Evolutionary conservation across 1,284 basidiomycete genomes (phyloP), one percentile per base, ranked within the genome.

Genomic region (Ceratobasidium sp.): DNA sequence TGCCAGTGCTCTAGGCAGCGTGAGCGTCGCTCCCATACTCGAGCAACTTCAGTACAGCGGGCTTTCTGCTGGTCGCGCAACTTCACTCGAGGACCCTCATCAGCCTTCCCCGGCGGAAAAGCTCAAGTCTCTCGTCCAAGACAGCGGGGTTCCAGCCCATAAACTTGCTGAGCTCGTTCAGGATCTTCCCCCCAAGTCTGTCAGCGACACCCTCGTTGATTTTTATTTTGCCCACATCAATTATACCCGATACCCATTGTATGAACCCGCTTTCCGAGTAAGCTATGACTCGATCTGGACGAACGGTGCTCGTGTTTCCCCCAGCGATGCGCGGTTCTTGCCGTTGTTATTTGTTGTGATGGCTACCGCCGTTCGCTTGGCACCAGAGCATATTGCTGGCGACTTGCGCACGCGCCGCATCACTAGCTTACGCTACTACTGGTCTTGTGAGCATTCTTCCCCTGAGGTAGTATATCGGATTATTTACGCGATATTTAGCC

Each of bases 211-310:
- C 38, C 86, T 94, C 18, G 84, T 94, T 73, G 89, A 93, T 77
- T 88, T 90, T 78, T 94, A 94, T 77, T 94, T 94, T 77, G 81
- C 83, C 44, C 58, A 66, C 54, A 95, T 96, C 81, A 98, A 98
- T 80, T 95, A 93, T 87, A 95, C 95, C n/a, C 89, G 95, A 47
- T 96, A 97, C 81, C 95, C 95, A 35, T 88, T 98, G 38, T 94
- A 94, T 57, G 95, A 97, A 76, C 87, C 87, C 59, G 90, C 94
- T 72, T 98, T 98, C 81, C 87, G 95, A 63, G 79, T 86, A 41
- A 89, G 93, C 0, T 98, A 96, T 80, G 86, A 89, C 52, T 91
- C 94, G 32, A 85, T 98, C 55, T 92, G 91, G 78, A 84, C 88
- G 21, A 91, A 92, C 77, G 89, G 91, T 18, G 86, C 87, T 21